Percentiles rank a stretch among this genome's conserved stretches.
phyloP scores from a whole-genome alignment of 2,329 filamentous ascomycete genomes.

The Cyanodermella asteris region DNA sequence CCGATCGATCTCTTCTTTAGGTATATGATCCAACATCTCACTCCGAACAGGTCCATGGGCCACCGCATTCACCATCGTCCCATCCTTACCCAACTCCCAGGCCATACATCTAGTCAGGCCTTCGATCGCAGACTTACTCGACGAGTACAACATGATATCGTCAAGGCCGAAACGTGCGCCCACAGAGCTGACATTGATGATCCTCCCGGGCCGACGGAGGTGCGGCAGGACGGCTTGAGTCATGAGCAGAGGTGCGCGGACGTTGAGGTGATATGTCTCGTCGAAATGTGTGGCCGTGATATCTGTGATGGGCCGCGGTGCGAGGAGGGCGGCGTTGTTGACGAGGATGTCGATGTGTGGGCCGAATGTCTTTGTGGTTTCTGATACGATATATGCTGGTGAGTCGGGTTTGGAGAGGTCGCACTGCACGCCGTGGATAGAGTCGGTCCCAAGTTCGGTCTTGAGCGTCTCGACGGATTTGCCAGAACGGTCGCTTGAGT shows the following conservation, averaged over 20 bases:
- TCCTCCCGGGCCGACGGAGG: conserved; percentile 24
- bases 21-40: conserved; percentile 34
- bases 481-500: conserved; percentile 14
- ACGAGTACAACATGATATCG: conserved; percentile 28
- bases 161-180: conserved; percentile 26
- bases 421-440: conserved; percentile 18
- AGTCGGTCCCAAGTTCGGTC: too few relatives aligned
- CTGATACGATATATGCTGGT: conserved; percentile 7
- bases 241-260: conserved; percentile 31
- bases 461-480: conserved; percentile 13
- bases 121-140: conserved; percentile 38
- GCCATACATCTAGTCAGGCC: conserved; percentile 37
- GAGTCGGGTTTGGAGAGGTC: conserved; percentile 14
- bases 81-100: conserved; percentile 31
- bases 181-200: conserved; percentile 39
- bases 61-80: conserved; percentile 39
- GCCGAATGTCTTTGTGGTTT: conserved; percentile 8
- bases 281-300: conserved; percentile 29
- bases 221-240: conserved; percentile 31
- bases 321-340: conserved; percentile 19
- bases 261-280: conserved; percentile 34
- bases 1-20: conserved; percentile 24
- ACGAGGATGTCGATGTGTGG: conserved; percentile 12
- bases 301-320: conserved; percentile 17
- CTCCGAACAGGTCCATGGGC: conserved; percentile 36